A percentile compares a stretch with the other conserved stretches of the same genome.
These are phyloP conservation scores for Helianthus tuberosus DNA, from an alignment of 129 eudicot species.

Conservation along the genomic window DNA sequence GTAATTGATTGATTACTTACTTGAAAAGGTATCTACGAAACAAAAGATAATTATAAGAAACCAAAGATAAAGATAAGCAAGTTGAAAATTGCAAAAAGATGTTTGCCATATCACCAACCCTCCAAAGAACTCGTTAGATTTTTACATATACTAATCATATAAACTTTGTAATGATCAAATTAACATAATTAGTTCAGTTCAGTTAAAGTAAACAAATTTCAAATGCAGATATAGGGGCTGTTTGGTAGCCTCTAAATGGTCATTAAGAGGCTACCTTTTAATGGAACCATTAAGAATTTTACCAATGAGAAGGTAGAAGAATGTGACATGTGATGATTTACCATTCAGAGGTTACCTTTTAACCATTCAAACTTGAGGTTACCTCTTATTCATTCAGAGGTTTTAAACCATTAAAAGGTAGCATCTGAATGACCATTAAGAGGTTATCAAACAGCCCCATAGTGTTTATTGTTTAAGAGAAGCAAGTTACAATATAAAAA, in stretches of 20 bases:
- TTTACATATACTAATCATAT: constrained; percentile 14
- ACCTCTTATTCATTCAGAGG: no score
- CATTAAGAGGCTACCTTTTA: no score
- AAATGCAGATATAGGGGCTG: background rate
- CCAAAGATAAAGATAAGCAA: constrained; percentile 26
- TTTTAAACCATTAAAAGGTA: no score
- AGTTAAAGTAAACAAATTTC: constrained; percentile 3
- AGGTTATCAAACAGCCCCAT: no score
- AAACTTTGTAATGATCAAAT: constrained; percentile 13
- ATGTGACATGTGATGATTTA: no score
- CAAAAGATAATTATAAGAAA: constrained; percentile 8
- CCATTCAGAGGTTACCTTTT: no score
- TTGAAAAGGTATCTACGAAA: constrained; percentile 18
- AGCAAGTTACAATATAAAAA: background rate
- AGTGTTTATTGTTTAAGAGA: background rate
- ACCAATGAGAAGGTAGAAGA: no score
- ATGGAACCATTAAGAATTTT: no score
- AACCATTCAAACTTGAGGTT: no score
- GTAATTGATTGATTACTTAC: constrained; percentile 24
- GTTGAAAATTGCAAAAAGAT: constrained; percentile 26
- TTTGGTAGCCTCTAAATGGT: no score
- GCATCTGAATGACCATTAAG: no score
- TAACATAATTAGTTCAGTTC: no score
- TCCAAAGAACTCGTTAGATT: constrained; percentile 5
- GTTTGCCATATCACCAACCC: constrained; percentile 35